phyloP scores from a whole-genome alignment of 192 early-diverging fungal species.

The Irineochytrium annulatum region DNA sequence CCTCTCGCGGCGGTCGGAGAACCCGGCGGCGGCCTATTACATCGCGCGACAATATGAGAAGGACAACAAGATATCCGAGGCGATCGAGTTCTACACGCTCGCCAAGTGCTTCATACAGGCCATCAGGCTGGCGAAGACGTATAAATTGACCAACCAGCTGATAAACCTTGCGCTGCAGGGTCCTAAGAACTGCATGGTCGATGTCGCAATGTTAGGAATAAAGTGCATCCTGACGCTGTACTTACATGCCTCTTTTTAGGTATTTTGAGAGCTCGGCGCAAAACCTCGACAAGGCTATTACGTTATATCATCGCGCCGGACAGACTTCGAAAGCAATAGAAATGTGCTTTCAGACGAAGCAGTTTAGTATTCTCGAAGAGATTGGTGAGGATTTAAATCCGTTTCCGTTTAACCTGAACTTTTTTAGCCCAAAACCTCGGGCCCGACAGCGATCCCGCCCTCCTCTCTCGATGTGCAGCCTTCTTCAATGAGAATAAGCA shows the following conservation, averaged over 20 bases:
- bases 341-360: conserved; percentile 38
- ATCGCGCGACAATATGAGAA: conserved; percentile 48
- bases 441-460: conserved; percentile 26
- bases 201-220: conserved; percentile 55
- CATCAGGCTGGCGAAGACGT: conserved; percentile 48
- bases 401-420: neutral
- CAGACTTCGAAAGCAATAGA: conserved; percentile 45
- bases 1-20: conserved; percentile 30
- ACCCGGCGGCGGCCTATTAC: conserved; percentile 39
- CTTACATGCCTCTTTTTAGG: conserved; percentile 11
- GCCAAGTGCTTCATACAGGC: conserved; percentile 50
- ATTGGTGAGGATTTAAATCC: conserved; percentile 29
- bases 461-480: conserved; percentile 28
- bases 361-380: conserved; percentile 35
- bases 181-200: conserved; percentile 36
- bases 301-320: conserved; percentile 42
- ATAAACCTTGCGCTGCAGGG: conserved; percentile 50
- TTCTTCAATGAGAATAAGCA: conserved; percentile 30
- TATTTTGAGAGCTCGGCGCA: conserved; percentile 36
- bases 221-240: conserved; percentile 4
- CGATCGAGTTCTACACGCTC: conserved; percentile 41
- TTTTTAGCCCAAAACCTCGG: conserved; percentile 25
- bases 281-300: conserved; percentile 41
- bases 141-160: conserved; percentile 41
- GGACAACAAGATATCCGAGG: conserved; percentile 45